Percentiles rank a stretch among this genome's conserved stretches.
Conservation (phyloP, 108 stramenopile genomes). For the Fistulifera pelliculosa region DNA sequence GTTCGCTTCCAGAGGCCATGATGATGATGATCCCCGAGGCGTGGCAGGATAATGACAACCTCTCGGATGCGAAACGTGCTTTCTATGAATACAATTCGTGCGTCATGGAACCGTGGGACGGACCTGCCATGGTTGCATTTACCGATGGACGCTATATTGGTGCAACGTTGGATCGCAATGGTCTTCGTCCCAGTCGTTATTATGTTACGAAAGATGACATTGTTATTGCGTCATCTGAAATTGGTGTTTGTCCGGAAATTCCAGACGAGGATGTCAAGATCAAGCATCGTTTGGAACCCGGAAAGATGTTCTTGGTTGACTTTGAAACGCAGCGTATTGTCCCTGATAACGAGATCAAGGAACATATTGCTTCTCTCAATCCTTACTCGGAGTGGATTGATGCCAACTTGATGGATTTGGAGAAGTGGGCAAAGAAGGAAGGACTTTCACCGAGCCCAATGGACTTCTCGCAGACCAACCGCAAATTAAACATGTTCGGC, state of each 20-base stretch:
- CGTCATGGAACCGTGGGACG: conserved; percentile 99
- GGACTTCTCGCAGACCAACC: conserved; percentile 71
- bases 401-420: conserved; percentile 62
- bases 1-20: conserved; percentile 84
- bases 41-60: conserved; percentile 91
- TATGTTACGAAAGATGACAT: conserved; percentile 95
- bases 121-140: conserved; percentile 98
- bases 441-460: conserved; percentile 31
- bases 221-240: conserved; percentile 90
- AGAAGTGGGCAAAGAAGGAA: conserved; percentile 48
- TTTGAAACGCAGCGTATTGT: conserved; percentile 90
- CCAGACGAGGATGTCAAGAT: conserved; percentile 77
- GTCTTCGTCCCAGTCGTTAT: conserved; percentile 91
- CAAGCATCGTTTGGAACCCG: conserved; percentile 95
- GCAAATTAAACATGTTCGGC: conserved; percentile 87
- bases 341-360: conserved; percentile 95
- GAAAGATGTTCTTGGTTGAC: conserved; percentile 97
- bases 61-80: conserved; percentile 86
- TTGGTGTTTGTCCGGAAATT: conserved; percentile 87
- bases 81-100: conserved; percentile 98
- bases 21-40: conserved; percentile 98
- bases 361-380: conserved; percentile 70
- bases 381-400: conserved; percentile 92
- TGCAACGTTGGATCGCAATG: conserved; percentile 92
- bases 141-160: conserved; percentile 93